Percentiles rank a stretch among this genome's conserved stretches.
Evolutionary conservation across 768 basidiomycete genomes (phyloP).

Genomic region (Phylloporus arenicola): DNA sequence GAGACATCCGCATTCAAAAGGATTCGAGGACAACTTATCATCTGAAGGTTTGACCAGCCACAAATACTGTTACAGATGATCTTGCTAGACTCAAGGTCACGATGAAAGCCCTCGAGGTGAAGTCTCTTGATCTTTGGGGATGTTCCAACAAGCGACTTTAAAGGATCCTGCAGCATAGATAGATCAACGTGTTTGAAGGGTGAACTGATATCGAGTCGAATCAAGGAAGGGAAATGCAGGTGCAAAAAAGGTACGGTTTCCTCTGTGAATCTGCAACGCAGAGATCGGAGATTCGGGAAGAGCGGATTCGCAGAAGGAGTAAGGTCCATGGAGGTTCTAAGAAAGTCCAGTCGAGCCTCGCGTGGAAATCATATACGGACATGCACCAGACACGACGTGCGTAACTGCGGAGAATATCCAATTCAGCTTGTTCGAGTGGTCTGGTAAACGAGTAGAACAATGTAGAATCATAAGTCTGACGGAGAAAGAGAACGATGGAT

Average conservation of each 20-base stretch:
- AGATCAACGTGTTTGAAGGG: not conserved
- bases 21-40: not conserved
- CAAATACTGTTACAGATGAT: not conserved
- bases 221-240: not conserved
- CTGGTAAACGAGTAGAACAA: not conserved
- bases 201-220: not conserved
- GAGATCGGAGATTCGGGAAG: slow-evolving; percentile 1
- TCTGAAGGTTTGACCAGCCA: slow-evolving; percentile 5
- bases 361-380: not conserved
- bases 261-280: not conserved
- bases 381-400: not conserved
- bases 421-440: not conserved
- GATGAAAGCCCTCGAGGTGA: not conserved
- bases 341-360: not conserved
- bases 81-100: not conserved
- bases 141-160: not conserved
- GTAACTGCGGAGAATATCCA: slow-evolving; percentile 1
- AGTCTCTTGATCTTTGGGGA: not conserved
- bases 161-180: not conserved
- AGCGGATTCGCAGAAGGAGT: not conserved
- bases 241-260: not conserved
- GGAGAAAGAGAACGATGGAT: not conserved
- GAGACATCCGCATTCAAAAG: slow-evolving; percentile 1
- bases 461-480: not conserved
- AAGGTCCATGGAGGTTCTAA: not conserved